A percentile compares a stretch with the other conserved stretches of the same genome.
These are phyloP conservation scores for Cladophialophora psammophila DNA, from an alignment of 2,329 filamentous ascomycete genomes.

Conservation along the genomic window DNA sequence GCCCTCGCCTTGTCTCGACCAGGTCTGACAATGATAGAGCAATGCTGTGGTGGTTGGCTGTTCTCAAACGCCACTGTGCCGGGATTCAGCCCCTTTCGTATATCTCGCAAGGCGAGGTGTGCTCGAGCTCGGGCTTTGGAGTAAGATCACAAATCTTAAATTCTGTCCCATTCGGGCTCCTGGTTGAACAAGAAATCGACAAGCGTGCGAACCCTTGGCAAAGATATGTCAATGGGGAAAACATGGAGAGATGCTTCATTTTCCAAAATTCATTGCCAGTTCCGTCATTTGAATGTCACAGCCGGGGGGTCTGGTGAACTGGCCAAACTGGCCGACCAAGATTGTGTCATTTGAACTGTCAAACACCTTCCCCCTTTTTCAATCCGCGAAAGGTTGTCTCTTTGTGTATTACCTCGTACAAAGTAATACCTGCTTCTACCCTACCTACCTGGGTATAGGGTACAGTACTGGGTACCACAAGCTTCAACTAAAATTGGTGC, in stretches of 20 bases:
- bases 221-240: neutral
- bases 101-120: neutral
- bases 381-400: neutral
- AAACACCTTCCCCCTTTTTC: neutral
- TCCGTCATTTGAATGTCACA: neutral
- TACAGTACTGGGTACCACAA: neutral
- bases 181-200: neutral
- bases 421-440: neutral
- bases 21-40: neutral
- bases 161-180: neutral
- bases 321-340: too few species aligned
- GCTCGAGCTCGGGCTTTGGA: neutral
- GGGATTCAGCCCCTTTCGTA: neutral
- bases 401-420: too few species aligned
- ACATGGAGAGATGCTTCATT: neutral
- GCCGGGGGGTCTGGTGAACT: neutral
- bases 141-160: neutral
- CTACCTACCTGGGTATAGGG: neutral
- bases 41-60: neutral
- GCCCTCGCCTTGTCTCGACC: slow-evolving; percentile 3
- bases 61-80: slow-evolving; percentile 2
- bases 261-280: too few species aligned
- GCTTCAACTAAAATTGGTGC: too few species aligned
- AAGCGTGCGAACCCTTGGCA: neutral
- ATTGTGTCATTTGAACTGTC: neutral